These are phyloP conservation scores for Pavlovales sp. DNA, from an alignment of 208 protist genomes.

Conservation along the genomic window DNA sequence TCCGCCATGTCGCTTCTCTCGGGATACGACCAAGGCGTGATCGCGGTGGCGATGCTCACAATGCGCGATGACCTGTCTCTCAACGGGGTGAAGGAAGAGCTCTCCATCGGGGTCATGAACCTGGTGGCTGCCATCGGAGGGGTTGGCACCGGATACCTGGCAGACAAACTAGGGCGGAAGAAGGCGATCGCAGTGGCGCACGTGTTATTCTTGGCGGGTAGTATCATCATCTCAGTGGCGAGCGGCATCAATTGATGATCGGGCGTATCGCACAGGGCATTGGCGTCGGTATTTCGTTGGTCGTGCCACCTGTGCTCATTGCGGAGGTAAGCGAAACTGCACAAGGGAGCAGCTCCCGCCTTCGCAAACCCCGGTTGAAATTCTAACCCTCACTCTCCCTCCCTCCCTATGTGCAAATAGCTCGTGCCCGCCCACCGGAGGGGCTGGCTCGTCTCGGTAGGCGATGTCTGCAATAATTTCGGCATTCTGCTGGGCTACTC, in stretches of 20 bases:
- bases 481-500: conserved; percentile 9
- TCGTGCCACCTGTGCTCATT: not conserved
- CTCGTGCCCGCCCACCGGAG: not conserved
- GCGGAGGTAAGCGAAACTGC: too few species aligned
- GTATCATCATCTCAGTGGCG: not conserved
- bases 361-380: too few species aligned
- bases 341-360: too few species aligned
- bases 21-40: conserved; percentile 32
- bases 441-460: not conserved
- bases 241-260: not conserved
- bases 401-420: too few species aligned
- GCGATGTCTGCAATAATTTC: not conserved
- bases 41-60: not conserved
- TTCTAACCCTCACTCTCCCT: too few species aligned
- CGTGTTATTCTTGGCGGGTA: conserved; percentile 11
- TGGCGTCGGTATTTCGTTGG: not conserved
- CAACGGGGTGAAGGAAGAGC: not conserved
- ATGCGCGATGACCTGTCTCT: not conserved
- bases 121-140: conserved; percentile 4
- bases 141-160: not conserved
- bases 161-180: not conserved
- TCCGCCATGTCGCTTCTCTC: not conserved
- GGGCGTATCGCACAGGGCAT: not conserved
- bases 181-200: not conserved
- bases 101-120: conserved; percentile 4